Evolutionary conservation across 2,329 filamentous ascomycete genomes (phyloP).

Genomic region (Xenoacremonium recifei): DNA sequence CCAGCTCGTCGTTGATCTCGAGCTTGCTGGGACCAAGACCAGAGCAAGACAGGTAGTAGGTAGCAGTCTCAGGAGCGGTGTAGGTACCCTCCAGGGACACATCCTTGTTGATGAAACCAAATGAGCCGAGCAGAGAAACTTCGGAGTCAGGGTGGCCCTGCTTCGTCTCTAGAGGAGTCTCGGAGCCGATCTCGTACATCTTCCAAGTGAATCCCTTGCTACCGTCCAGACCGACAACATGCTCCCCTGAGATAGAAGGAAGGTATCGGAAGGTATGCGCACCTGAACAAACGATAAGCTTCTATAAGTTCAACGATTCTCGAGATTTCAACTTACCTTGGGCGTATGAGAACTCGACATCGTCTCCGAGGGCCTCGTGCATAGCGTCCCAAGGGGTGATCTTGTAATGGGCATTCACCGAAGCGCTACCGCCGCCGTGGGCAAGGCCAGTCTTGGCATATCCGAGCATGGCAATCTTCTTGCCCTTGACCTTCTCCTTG

Average conservation of each 20-base stretch:
- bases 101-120: slow-evolving; percentile 23
- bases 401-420: slow-evolving; percentile 33
- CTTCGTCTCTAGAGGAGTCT: slow-evolving; percentile 21
- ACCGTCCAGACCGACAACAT: slow-evolving; percentile 30
- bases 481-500: slow-evolving; percentile 28
- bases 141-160: slow-evolving; percentile 26
- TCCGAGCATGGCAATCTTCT: slow-evolving; percentile 33
- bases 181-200: slow-evolving; percentile 25
- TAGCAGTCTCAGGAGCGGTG: slow-evolving; percentile 27
- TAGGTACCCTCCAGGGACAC: slow-evolving; percentile 30
- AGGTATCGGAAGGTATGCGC: slow-evolving; percentile 26
- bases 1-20: slow-evolving; percentile 28
- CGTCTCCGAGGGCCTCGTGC: slow-evolving; percentile 23
- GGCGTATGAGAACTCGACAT: slow-evolving; percentile 28
- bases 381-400: slow-evolving; percentile 34
- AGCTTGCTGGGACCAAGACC: slow-evolving; percentile 31
- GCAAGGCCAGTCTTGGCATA: slow-evolving; percentile 33
- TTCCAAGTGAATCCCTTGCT: slow-evolving; percentile 31
- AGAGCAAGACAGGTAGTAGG: slow-evolving; percentile 31
- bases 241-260: slow-evolving; percentile 23
- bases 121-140: slow-evolving; percentile 20
- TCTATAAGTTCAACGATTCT: slow-evolving; percentile 11
- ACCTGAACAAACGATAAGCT: slow-evolving; percentile 13
- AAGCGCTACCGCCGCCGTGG: slow-evolving; percentile 38
- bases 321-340: slow-evolving; percentile 21